Evolutionary conservation across 768 basidiomycete genomes (phyloP).

Genomic region (Trametes cubensis): DNA sequence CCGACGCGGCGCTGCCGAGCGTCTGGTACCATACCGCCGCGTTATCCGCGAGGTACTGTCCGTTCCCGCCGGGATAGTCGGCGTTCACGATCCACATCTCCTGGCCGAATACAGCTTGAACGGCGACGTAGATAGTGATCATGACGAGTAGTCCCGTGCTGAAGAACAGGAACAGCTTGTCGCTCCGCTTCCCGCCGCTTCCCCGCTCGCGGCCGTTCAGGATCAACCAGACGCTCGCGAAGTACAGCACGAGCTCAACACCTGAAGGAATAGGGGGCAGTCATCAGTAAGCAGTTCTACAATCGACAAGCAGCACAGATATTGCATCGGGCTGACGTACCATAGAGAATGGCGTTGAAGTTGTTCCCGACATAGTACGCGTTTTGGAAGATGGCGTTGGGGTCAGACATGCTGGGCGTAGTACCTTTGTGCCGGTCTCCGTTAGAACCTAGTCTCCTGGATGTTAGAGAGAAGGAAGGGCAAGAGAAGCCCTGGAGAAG

Average conservation of each 20-base stretch:
- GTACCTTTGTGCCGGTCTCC: no score
- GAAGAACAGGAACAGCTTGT: conserved; percentile 20
- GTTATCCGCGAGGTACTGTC: conserved; percentile 36
- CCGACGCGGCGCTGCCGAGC: conserved; percentile 27
- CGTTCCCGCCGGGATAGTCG: conserved; percentile 40
- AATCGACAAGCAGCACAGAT: no score
- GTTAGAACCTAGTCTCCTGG: no score
- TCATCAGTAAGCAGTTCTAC: no score
- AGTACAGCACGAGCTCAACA: conserved; percentile 33
- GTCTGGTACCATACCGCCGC: conserved; percentile 37
- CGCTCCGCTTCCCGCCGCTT: background rate
- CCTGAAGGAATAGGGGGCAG: conserved; percentile 16
- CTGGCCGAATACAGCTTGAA: conserved; percentile 36
- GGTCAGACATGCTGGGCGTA: background rate
- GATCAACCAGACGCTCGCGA: conserved; percentile 27
- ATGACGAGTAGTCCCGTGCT: conserved; percentile 34
- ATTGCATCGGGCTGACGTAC: conserved; percentile 16
- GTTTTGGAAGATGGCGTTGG: conserved; percentile 26
- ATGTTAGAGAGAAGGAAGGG: no score
- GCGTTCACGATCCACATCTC: conserved; percentile 42
- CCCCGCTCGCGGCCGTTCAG: conserved; percentile 2
- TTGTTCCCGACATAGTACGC: conserved; percentile 34
- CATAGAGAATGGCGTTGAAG: conserved; percentile 34
- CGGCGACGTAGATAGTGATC: conserved; percentile 37
- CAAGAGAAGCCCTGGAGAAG: no score